Evolutionary conservation across 1,139 yeast genomes (phyloP).

Genomic region (Sugiyamaella japonica): DNA sequence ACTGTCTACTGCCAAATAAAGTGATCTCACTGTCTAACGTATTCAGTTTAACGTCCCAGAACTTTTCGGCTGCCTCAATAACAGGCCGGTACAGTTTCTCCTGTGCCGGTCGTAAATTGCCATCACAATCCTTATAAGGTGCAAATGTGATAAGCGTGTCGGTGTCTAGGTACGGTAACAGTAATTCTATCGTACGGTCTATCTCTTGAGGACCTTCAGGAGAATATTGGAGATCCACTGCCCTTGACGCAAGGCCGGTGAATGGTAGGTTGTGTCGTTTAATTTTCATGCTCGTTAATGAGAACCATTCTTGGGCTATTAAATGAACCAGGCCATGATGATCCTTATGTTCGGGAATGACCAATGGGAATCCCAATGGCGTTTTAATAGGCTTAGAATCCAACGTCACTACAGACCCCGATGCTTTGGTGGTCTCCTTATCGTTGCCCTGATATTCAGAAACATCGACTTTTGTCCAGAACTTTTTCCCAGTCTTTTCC

Average conservation of each 20-base stretch:
- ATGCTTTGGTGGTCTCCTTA: conserved; percentile 27
- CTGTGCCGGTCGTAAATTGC: conserved; percentile 72
- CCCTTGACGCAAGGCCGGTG: conserved; percentile 83
- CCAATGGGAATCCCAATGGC: conserved; percentile 72
- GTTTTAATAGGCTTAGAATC: conserved; percentile 80
- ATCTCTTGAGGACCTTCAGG: conserved; percentile 30
- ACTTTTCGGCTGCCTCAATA: conserved; percentile 62
- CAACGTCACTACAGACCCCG: conserved; percentile 55
- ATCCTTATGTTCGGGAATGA: conserved; percentile 58
- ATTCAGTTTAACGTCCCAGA: conserved; percentile 54
- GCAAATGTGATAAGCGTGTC: conserved; percentile 88
- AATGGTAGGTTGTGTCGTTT: conserved; percentile 81
- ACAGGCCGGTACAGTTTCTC: conserved; percentile 74
- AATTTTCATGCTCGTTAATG: conserved; percentile 66
- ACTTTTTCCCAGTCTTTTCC: conserved; percentile 68
- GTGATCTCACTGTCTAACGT: conserved; percentile 84
- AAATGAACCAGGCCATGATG: conserved; percentile 59
- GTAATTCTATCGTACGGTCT: conserved; percentile 32
- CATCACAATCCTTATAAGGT: conserved; percentile 81
- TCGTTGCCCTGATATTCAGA: conserved; percentile 25
- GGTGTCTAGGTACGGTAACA: conserved; percentile 85
- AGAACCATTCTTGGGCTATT: conserved; percentile 86
- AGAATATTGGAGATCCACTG: conserved; percentile 56
- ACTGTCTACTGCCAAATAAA: conserved; percentile 74
- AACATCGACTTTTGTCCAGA: conserved; percentile 80